Base-by-base conservation (phyloP, 495 filamentous ascomycete species). In the Xylaria curta region DNA sequence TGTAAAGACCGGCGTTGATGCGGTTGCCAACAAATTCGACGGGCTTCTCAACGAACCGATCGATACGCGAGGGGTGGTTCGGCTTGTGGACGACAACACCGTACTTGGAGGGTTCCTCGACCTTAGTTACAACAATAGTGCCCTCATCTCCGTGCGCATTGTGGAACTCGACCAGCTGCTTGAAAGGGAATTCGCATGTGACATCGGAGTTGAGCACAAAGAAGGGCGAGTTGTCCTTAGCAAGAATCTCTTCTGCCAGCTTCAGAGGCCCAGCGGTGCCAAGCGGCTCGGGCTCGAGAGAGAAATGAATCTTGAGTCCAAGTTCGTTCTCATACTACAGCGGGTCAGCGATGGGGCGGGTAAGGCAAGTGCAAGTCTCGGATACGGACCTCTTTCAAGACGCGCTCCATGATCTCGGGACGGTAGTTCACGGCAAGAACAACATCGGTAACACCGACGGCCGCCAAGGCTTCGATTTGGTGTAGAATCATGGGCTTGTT, bases 401-500 rank as follows among this genome's bases (percentile, higher is more conserved):
- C 82, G 79, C 86, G 87, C 78, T 89, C 87, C 96, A 99, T 99
- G 75, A 99, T 87, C 87, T 99, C 97, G 36, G 96, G 96, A 73
- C 96, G 91, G 86, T 99, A 99, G 86, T 99, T 99, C 81, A 99
- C 96, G 68, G 97, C 96, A 70, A 99, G 86, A 49, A 99, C 97
- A 78, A 99, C 97, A 85, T 98, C 94, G 72, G 95, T 98, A 47
- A 98, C 96, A 80, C 96, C 96, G 40, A 95, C 96, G 73, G 92
- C 93, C 74, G 97, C 96, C 76, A 99, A 86, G 76, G 93, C 93
- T 84, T 98, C 95, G 75, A 99, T 92, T 82, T 99, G 96, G 86
- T 99, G 96, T 73, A 96, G 87, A 84, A 99, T 99, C 96, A 99
- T 99, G 75, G 95, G 96, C 81, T 93, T 94, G 87, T 99, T 99